These are phyloP conservation scores for Striga hermonthica DNA, from an alignment of 305 asterid genomes.

Conservation along the genomic window DNA sequence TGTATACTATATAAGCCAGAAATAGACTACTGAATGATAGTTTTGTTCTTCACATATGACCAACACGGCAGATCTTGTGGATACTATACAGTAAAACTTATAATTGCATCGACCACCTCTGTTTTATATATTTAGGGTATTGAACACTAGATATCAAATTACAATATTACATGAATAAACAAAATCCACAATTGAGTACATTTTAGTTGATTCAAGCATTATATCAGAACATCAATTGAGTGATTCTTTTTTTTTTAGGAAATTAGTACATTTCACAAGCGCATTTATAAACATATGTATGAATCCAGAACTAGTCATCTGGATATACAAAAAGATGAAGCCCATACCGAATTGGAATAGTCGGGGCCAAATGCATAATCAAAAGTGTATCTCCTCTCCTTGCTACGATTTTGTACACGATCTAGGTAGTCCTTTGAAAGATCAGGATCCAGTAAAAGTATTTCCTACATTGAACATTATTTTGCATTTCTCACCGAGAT, in stretches of 20 bases:
- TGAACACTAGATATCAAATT: slow-evolving; percentile 11
- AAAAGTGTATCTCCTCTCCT: slow-evolving; percentile 73
- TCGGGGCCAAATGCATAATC: slow-evolving; percentile 82
- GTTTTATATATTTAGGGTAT: neutral
- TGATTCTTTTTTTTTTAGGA: neutral
- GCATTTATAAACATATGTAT: slow-evolving; percentile 17
- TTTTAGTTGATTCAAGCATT: slow-evolving; percentile 13
- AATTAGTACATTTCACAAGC: neutral
- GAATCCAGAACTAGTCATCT: slow-evolving; percentile 4
- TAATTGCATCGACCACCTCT: slow-evolving; percentile 14
- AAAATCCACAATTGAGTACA: neutral
- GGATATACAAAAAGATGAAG: slow-evolving; percentile 8
- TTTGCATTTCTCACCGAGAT: slow-evolving; percentile 28
- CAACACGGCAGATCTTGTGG: too few species aligned
- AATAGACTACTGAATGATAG: slow-evolving; percentile 6
- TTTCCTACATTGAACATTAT: slow-evolving; percentile 60
- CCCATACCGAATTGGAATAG: slow-evolving; percentile 66
- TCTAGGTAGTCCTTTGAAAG: slow-evolving; percentile 84
- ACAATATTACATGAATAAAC: too few species aligned
- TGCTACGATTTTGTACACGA: slow-evolving; percentile 76
- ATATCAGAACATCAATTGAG: slow-evolving; percentile 10
- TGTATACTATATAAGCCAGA: slow-evolving; percentile 4
- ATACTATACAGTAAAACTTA: neutral
- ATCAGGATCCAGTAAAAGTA: slow-evolving; percentile 90
- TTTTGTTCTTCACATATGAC: slow-evolving; percentile 3